Base-by-base conservation (phyloP, 2,329 filamentous ascomycete species). In the Microascus cirrosus region DNA sequence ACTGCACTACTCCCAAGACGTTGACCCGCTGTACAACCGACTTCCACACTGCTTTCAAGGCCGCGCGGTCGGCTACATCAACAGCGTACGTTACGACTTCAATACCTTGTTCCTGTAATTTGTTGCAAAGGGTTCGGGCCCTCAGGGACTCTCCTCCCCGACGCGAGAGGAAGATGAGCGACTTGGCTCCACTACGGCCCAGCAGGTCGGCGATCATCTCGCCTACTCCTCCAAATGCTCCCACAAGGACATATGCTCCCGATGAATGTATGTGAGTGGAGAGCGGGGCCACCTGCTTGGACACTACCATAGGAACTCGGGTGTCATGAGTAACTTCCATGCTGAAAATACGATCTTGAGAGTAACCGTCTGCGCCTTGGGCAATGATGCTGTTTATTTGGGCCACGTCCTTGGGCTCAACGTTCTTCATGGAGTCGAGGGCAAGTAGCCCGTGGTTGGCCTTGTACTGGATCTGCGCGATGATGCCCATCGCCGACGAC, bases 141-240 rank as follows among this genome's bases (percentile, higher is more conserved):
- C 64, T 63, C 1, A 60, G 50, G 0, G 67, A 65, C 5, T 66
- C 65, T 6, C 67, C 67, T 0, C 74, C 75, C 0, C 75, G 77
- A 42, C 82, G 74, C 12, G 79, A 83, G 1, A 84, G 62, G 53
- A 83, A 79, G 1, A 77, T 75, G 8, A 85, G 62, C 58, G 80
- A 68, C 20, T 69, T 73, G 1, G 75, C 82, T 1, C 82, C 82
- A 13, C 76, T 73, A 4, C 66, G 63, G n/a, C 72, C 69, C 58
- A 85, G 71, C 57, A 80, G 72, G 57, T 73, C 69, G 2, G 80
- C 75, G 42, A 84, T 76, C 61, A 74, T 77, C 36, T 74, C 72
- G 1, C 82, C 82, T 0, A 85, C 70, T 12, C 82, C 82, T 18
- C 81, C 80, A 0, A 83, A 71, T 1, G 81, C 80, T 18, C 83